A percentile compares a stretch with the other conserved stretches of the same genome.
Evolutionary conservation across 225 moss, liverwort and hornwort genomes (phyloP).

Genomic region (Lunularia cruciata): DNA sequence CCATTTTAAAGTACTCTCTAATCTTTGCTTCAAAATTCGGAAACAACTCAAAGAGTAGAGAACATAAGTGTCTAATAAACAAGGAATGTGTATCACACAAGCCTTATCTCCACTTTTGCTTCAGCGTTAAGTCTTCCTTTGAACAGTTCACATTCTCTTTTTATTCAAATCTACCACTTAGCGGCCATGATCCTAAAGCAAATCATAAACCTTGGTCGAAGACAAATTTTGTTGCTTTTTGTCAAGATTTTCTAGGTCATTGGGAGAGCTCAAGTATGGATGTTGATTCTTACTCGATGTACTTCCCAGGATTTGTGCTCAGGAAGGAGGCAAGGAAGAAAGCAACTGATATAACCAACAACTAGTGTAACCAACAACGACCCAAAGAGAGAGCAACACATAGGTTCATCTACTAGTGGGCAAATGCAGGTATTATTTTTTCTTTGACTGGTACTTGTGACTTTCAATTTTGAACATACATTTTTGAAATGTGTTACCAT

Average conservation of each 20-base stretch:
- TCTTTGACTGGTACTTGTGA: background rate
- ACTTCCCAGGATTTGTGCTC: slow-evolving; percentile 17
- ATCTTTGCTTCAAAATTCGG: background rate
- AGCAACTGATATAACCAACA: background rate
- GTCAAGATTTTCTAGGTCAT: background rate
- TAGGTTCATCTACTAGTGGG: background rate
- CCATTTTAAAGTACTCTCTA: background rate
- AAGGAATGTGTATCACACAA: slow-evolving; percentile 4
- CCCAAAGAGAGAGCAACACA: background rate
- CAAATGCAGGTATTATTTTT: slow-evolving; percentile 7
- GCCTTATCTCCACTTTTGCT: background rate
- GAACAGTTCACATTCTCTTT: background rate
- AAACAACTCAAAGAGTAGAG: slow-evolving; percentile 13
- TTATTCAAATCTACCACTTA: background rate
- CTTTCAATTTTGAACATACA: background rate
- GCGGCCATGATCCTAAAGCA: background rate
- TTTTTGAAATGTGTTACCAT: too few relatives aligned
- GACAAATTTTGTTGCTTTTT: background rate
- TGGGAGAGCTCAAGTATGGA: background rate
- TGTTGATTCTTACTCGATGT: background rate
- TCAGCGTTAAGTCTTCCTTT: background rate
- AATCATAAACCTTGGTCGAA: too few relatives aligned
- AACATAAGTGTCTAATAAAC: background rate
- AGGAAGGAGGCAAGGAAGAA: slow-evolving; percentile 1
- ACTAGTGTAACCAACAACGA: too few relatives aligned